phyloP scores from a whole-genome alignment of 1,139 yeast species.

The Scheffersomyces stambukii region DNA sequence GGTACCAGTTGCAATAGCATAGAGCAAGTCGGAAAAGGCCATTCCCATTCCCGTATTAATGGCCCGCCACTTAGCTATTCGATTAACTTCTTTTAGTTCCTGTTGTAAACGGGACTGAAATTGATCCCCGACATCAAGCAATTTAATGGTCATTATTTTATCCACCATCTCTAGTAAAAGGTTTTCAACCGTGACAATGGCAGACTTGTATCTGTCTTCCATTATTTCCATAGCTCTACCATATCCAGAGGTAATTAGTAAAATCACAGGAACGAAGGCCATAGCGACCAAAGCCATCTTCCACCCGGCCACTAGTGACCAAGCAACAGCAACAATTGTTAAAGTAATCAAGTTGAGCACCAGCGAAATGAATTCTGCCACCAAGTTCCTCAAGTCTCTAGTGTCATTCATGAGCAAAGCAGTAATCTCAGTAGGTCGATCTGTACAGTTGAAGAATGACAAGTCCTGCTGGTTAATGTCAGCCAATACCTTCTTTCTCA shows the following conservation, averaged over 20 bases:
- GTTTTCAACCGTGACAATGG: slow-evolving; percentile 51
- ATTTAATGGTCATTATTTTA: slow-evolving; percentile 61
- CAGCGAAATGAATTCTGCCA: slow-evolving; percentile 59
- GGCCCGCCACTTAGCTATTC: slow-evolving; percentile 46
- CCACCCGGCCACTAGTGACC: slow-evolving; percentile 88
- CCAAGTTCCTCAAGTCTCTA: slow-evolving; percentile 65
- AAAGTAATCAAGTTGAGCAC: slow-evolving; percentile 50
- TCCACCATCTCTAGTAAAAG: slow-evolving; percentile 54
- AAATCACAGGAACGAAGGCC: slow-evolving; percentile 63
- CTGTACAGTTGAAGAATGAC: slow-evolving; percentile 45
- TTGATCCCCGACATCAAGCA: slow-evolving; percentile 46
- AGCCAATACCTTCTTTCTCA: slow-evolving; percentile 50
- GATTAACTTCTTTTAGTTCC: slow-evolving; percentile 22
- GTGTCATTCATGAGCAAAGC: slow-evolving; percentile 75
- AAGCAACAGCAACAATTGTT: slow-evolving; percentile 56
- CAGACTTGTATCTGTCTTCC: slow-evolving; percentile 60
- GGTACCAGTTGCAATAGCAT: slow-evolving; percentile 62
- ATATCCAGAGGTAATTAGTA: slow-evolving; percentile 47
- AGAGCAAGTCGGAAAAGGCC: slow-evolving; percentile 51
- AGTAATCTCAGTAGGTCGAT: slow-evolving; percentile 53
- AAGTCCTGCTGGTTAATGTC: slow-evolving; percentile 51
- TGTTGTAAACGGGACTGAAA: slow-evolving; percentile 38
- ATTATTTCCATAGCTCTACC: slow-evolving; percentile 46
- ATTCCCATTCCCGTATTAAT: slow-evolving; percentile 60
- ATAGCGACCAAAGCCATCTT: slow-evolving; percentile 76